Percentiles rank a stretch among this genome's conserved stretches.
Conservation (phyloP, 2,329 filamentous ascomycete species). For the Colletotrichum sp. region DNA sequence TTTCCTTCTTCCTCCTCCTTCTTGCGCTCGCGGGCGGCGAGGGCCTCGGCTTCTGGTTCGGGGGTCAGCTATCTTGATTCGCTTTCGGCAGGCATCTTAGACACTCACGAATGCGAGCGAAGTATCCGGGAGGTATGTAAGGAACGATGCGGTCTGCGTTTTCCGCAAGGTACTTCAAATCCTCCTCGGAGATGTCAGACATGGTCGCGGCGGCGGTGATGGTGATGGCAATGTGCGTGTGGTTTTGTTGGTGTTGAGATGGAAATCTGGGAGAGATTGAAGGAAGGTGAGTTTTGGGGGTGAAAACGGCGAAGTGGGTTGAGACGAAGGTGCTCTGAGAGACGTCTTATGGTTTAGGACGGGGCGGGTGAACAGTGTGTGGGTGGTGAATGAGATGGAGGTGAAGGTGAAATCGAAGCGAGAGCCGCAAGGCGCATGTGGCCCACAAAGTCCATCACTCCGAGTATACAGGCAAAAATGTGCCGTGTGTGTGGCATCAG, state of each 20-base stretch:
- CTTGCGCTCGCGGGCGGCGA: neutral
- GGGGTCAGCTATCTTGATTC: no score
- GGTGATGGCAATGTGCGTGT: neutral
- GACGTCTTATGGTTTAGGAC: fast-evolving
- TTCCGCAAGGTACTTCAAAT: neutral
- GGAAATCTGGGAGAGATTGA: neutral
- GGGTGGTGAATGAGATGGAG: neutral
- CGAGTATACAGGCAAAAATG: neutral
- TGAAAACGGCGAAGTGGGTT: fast-evolving
- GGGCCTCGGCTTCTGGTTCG: no score
- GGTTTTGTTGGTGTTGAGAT: neutral
- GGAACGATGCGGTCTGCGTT: neutral
- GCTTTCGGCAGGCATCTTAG: no score
- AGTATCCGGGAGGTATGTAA: neutral
- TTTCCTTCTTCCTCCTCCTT: no score
- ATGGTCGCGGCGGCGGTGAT: neutral
- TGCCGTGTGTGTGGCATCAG: neutral
- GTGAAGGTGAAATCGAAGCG: neutral
- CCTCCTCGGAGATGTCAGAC: neutral
- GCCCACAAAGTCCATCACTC: neutral
- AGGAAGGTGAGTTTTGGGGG: neutral
- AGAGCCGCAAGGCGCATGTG: neutral
- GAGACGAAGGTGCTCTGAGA: neutral
- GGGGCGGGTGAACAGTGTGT: fast-evolving
- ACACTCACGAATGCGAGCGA: neutral